A percentile compares a stretch with the other conserved stretches of the same genome.
phyloP scores from a whole-genome alignment of 2,329 filamentous ascomycete genomes.

The Biscogniauxia mediterranea region DNA sequence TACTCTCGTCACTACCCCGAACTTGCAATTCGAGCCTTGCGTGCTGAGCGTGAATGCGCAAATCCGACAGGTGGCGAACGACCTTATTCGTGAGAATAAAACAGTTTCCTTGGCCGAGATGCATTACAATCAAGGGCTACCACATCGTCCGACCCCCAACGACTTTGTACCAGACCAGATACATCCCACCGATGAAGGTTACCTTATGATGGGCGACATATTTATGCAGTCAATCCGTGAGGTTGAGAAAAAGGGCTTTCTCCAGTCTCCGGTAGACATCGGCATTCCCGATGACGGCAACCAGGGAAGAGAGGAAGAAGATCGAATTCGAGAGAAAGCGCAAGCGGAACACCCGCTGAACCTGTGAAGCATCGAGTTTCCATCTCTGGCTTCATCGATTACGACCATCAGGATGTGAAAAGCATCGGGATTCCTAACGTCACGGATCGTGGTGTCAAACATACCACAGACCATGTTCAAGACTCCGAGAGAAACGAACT shows the following conservation, averaged over 20 bases:
- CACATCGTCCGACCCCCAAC: conserved; percentile 16
- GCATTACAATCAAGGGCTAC: conserved; percentile 28
- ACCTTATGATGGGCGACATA: conserved; percentile 30
- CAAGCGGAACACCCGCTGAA: not conserved
- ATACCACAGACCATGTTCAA: no score
- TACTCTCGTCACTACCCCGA: conserved; percentile 25
- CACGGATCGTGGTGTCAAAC: no score
- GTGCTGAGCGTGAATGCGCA: conserved; percentile 25
- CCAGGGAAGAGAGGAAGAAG: conserved; percentile 1
- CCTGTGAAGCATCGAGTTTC: not conserved
- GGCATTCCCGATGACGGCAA: conserved; percentile 12
- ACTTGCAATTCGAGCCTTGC: conserved; percentile 23
- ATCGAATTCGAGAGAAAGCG: conserved; percentile 1
- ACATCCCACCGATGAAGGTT: conserved; percentile 30
- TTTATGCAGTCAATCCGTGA: conserved; percentile 27
- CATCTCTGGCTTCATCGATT: no score
- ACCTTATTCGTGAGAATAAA: conserved; percentile 23
- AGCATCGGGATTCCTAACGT: no score
- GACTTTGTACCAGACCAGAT: conserved; percentile 28
- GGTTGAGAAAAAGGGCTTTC: conserved; percentile 23
- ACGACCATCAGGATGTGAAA: not conserved
- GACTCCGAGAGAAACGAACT: no score
- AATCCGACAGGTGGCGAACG: conserved; percentile 25
- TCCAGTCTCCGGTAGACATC: conserved; percentile 22
- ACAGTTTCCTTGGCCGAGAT: conserved; percentile 28